These are phyloP conservation scores for Ambrosia trifida DNA, from an alignment of 129 eudicot genomes.

Conservation along the genomic window DNA sequence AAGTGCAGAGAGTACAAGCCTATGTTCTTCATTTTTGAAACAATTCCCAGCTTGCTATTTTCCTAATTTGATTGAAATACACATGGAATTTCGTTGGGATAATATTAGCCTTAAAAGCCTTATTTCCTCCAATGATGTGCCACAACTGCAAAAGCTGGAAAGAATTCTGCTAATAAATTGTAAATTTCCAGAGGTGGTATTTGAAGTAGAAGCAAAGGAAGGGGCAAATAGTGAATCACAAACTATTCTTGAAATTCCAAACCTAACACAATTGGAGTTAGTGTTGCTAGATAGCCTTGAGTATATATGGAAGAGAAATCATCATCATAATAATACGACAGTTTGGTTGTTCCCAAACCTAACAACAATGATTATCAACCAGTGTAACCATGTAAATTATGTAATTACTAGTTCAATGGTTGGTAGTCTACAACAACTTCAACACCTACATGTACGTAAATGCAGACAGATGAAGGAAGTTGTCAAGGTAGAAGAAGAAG, in stretches of 20 bases:
- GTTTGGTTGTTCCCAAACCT: neutral
- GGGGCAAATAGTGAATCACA: neutral
- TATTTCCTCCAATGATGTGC: neutral
- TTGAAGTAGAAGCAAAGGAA: neutral
- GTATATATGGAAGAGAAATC: neutral
- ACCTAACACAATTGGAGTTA: neutral
- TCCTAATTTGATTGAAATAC: neutral
- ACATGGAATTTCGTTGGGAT: neutral
- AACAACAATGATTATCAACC: neutral
- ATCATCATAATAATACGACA: neutral
- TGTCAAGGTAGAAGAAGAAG: too few relatives aligned
- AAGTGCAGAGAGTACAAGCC: neutral
- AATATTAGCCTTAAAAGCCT: neutral
- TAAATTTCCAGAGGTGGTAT: neutral
- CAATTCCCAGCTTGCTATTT: neutral
- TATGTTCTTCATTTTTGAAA: too few relatives aligned
- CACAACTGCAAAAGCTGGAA: neutral
- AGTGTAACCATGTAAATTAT: neutral
- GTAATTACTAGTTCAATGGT: neutral
- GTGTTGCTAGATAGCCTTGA: neutral
- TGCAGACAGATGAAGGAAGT: too few relatives aligned
- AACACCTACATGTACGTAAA: too few relatives aligned
- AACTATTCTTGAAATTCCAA: neutral
- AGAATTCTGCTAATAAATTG: neutral
- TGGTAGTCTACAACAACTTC: neutral